phyloP scores from a whole-genome alignment of 2,329 filamentous ascomycete species.

The Alternaria consortialis region DNA sequence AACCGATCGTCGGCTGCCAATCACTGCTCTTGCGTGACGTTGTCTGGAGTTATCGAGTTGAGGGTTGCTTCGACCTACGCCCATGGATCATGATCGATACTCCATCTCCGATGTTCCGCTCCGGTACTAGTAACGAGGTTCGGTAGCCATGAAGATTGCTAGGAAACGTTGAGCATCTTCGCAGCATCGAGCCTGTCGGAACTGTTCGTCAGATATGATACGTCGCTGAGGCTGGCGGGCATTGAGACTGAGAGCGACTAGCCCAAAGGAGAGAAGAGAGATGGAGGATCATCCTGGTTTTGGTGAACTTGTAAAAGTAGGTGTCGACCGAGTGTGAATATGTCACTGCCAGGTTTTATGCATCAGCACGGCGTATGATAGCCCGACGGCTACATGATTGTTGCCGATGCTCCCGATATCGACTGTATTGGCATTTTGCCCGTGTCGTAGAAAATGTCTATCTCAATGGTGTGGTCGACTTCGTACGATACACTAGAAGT shows the following conservation, averaged over 20 bases:
- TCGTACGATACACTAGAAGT: background rate
- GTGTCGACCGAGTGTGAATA: background rate
- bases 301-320: background rate
- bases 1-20: background rate
- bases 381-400: background rate
- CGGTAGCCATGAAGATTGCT: background rate
- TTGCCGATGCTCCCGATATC: too few relatives aligned
- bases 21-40: background rate
- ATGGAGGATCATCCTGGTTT: background rate
- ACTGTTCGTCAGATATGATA: background rate
- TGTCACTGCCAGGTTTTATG: background rate
- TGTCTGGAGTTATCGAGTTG: background rate
- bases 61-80: background rate
- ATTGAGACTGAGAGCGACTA: background rate
- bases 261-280: background rate
- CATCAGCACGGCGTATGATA: background rate
- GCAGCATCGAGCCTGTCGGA: background rate
- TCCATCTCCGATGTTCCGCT: background rate
- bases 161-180: background rate
- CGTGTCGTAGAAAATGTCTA: background rate
- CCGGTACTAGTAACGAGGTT: background rate
- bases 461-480: background rate
- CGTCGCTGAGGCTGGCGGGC: background rate
- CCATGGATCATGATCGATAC: background rate
- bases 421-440: background rate